Conservation (phyloP, 225 moss, liverwort and hornwort species). For the Marchantia polymorpha region DNA sequence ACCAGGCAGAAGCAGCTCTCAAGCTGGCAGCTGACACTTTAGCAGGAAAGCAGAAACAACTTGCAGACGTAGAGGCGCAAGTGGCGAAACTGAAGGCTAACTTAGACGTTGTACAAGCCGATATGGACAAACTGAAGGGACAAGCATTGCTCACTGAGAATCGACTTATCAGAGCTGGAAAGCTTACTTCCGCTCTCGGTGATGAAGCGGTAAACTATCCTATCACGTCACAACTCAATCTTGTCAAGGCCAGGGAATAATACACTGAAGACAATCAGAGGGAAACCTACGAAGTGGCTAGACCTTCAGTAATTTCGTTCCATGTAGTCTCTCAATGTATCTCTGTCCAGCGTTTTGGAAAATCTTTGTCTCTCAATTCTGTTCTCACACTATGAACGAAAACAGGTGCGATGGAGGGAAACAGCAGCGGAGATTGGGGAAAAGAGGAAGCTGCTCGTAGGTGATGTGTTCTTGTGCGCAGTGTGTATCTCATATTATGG, state of each 20-base stretch:
- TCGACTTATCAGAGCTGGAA: conserved; percentile 71
- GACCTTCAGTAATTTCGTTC: no score
- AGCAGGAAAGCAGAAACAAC: conserved; percentile 57
- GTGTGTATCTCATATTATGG: conserved; percentile 95
- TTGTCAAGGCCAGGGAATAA: no score
- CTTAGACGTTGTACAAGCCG: conserved; percentile 61
- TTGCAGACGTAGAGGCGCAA: conserved; percentile 71
- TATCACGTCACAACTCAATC: no score
- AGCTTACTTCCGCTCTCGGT: conserved; percentile 81
- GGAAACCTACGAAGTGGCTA: no score
- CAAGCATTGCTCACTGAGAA: conserved; percentile 83
- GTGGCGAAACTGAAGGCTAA: conserved; percentile 56
- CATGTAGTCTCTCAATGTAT: no score
- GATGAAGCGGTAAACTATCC: conserved; percentile 63
- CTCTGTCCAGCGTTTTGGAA: no score
- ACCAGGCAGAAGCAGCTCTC: conserved; percentile 62
- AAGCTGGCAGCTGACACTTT: conserved; percentile 58
- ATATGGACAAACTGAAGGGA: conserved; percentile 64
- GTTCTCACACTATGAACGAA: background rate
- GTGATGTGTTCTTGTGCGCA: conserved; percentile 84
- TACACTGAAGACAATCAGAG: no score
- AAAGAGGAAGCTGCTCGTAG: conserved; percentile 69
- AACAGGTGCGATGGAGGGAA: conserved; percentile 80
- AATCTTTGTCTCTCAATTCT: background rate
- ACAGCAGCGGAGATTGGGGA: conserved; percentile 66